Evolutionary conservation across 2,329 filamentous ascomycete species (phyloP), one percentile per base, ranked within the genome.

Genomic region (Monosporascus sp.): DNA sequence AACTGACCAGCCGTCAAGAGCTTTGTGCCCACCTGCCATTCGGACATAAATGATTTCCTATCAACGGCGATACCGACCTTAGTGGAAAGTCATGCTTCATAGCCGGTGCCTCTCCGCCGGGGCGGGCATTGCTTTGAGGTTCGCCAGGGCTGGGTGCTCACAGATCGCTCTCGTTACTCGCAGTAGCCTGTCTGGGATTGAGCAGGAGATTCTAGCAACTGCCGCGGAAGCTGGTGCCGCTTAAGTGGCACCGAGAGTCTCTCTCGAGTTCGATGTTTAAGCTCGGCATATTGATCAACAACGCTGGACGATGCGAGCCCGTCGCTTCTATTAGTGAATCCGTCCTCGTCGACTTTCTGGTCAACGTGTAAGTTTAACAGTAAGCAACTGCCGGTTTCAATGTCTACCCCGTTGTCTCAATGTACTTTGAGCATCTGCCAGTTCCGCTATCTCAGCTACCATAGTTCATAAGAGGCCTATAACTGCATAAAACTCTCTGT

Each of bases 131-230:
- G 78, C 77, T 2, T 59, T 78, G 26, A 71, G 74, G 38, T 82
- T 74, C 62, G 79, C 78, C 49, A 68, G 65, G 57, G 78, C 78
- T 3, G 74, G 75, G 5, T 75, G 73, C 49, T 69, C 71, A 1
- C 64, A 62, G 46, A 77, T 84, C 54, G 72, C 72, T 40, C 63
- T 83, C 11, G 72, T 65, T n/a, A 78, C 78, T 1, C 75, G 79
- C 8, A 75, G 73, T 2, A 56, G 63, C 11, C 67, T 81, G 3
- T 60, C 65, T 7, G 64, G 64, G 1, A 61, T 78, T 3, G 51
- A 60, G 62, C 55, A 56, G 0, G 65, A 62, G 3, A 70, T 75
- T 7, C 68, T 68, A 8, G 60, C 58, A 9, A 68, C 68, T 1
- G 65, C 66, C 0, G 55, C 54, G 3, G 50, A 59, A 2, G 60